Evolutionary conservation across 768 basidiomycete genomes (phyloP), one percentile per base, ranked within the genome.

Genomic region (Phanerodontia chrysosporium): DNA sequence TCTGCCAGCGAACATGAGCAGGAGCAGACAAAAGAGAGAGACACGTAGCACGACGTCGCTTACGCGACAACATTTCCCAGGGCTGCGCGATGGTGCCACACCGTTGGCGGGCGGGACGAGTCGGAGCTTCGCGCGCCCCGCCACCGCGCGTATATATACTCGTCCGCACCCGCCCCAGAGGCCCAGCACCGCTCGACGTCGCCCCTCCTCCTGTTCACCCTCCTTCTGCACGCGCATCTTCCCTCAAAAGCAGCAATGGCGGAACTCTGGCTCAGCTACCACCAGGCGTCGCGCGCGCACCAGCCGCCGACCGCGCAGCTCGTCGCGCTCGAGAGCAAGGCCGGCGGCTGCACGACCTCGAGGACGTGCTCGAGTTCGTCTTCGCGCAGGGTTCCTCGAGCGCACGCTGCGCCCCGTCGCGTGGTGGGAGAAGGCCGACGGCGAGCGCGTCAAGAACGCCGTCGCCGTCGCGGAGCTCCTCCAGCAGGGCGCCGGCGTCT

Each of bases 231-330:
- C 39, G 10, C 4, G 4, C 8, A 4, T 18, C 29, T 30, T n/a
- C 30, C 9, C 30, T 28, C 30, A 30, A 2, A 1, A 42, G 22
- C 35, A 12, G 65, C 60, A 57, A 53, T 67, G 61, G 73, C 72
- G 44, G 79, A 80, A 62, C 72, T 81, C 66, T 80, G 78, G 78
- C 70, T 81, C 56, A 74, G 76, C 51, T 82, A 79, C 70, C 75
- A 78, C 63, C 75, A 80, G 62, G 71, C 70, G 36, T 82, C 79
- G 45, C 78, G 78, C 48, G 69, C 66, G 5, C 25, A 69, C 73
- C 66, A 73, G 72, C 62, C 73, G 79, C 78, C 21, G 74, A 53
- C 52, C 6, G 6, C 77, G 30, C 79, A 80, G 68, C 76, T 81
- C 68, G 69, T 81, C 54, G 79, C 79, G 64, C 70, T 81, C 57